Evolutionary conservation across 129 eudicot genomes (phyloP), one percentile per base, ranked within the genome.

Genomic region (Oenanthe sinensis): DNA sequence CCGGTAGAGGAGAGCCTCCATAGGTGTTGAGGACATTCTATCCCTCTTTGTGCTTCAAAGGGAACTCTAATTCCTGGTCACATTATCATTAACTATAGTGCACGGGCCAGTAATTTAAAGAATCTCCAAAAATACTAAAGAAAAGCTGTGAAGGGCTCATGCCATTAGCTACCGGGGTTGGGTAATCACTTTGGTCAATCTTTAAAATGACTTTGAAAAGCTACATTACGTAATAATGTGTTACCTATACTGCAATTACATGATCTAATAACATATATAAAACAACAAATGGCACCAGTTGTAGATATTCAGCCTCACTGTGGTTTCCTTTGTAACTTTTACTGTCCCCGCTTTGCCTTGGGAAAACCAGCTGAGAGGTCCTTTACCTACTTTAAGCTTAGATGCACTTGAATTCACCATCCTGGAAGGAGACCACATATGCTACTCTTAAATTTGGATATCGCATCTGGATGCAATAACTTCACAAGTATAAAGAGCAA

Each of bases 271-370:
- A 19, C 30, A 65, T 42, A 65, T 28, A 26, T 3, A 45, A 44
- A 45, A 78, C 81, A 78, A 67, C 81, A 78, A 77, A 33, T n/a
- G 71, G 20, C 71, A 55, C 48, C 22, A 48, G 49, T 2, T 76
- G 30, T 52, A 9, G 65, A 14, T 52, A 49, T 55, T 46, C 77
- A n/a, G n/a, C 33, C 65, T 47, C 70, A 20, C 17, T 20, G 79
- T 17, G 52, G 63, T 4, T 74, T 74, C 60, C 77, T 49, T 55
- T 55, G 71, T 55, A 76, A 8, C 6, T 55, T 37, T 0, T 65
- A 8, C 9, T 55, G 28, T 65, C 43, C 20, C 43, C 17, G 22
- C 16, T 16, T 39, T 33, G 13, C 48, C 39, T 22, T 42, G 2
- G 7, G 69, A n/a, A 42, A 52, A 74, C 39, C 77, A n/a, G n/a